phyloP scores from a whole-genome alignment of 2,329 filamentous ascomycete species.

The Beauveria sp. region DNA sequence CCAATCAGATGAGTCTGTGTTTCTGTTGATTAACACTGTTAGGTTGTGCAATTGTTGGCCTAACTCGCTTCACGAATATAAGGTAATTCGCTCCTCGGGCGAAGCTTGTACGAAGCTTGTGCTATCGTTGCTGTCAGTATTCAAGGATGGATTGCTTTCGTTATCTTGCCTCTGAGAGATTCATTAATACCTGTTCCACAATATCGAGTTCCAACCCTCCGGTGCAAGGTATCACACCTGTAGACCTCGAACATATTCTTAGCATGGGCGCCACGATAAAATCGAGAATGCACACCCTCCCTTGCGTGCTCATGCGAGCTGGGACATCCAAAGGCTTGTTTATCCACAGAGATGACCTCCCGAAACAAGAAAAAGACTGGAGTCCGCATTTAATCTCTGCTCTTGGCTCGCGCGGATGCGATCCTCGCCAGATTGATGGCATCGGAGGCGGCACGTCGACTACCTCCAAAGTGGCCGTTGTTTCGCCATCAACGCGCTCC shows the following conservation, averaged over 20 bases:
- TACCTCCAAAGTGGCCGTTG: constrained; percentile 54
- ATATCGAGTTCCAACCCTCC: neutral
- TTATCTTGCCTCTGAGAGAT: neutral
- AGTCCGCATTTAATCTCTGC: constrained; percentile 42
- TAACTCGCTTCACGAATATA: neutral
- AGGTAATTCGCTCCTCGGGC: neutral
- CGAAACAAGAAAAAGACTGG: constrained; percentile 38
- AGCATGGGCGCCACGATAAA: constrained; percentile 6
- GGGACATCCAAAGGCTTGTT: constrained; percentile 57
- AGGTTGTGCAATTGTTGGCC: too few species aligned
- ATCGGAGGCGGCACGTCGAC: constrained; percentile 54
- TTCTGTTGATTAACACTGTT: too few species aligned
- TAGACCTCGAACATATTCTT: neutral
- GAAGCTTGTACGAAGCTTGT: neutral
- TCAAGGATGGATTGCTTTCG: neutral
- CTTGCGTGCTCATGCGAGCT: constrained; percentile 53
- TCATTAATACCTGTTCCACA: neutral
- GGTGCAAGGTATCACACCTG: neutral
- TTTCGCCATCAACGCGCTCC: constrained; percentile 31
- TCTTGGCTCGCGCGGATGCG: constrained; percentile 47
- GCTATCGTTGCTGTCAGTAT: neutral
- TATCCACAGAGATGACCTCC: constrained; percentile 46
- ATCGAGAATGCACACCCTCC: constrained; percentile 21
- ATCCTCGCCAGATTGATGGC: constrained; percentile 54
- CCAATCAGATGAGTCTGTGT: too few species aligned